Evolutionary conservation across 2,329 filamentous ascomycete species (phyloP).

Genomic region (Alternaria infectoria): DNA sequence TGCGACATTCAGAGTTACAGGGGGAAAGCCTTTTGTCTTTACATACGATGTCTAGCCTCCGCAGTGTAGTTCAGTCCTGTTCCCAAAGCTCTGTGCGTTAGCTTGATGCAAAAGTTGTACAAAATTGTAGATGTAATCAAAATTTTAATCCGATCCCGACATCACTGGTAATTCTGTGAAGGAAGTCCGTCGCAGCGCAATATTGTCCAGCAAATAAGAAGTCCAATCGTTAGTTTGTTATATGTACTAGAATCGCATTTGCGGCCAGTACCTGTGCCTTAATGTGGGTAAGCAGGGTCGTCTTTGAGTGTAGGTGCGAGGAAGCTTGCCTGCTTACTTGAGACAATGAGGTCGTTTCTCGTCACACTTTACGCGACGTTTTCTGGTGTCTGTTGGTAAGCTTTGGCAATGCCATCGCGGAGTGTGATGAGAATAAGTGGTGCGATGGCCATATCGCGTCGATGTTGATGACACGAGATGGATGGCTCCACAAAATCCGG

Average conservation of each 20-base stretch:
- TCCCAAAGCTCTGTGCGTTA: neutral
- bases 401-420: neutral
- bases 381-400: neutral
- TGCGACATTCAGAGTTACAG: neutral
- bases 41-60: neutral
- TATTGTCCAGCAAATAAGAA: neutral
- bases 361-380: neutral
- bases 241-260: neutral
- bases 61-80: neutral
- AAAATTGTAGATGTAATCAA: neutral
- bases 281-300: neutral
- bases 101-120: neutral
- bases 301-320: no score
- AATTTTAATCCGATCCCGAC: neutral
- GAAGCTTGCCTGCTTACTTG: no score
- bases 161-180: neutral
- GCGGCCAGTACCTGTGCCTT: neutral
- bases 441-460: neutral
- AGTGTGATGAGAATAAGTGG: neutral
- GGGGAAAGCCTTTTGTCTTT: neutral
- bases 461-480: neutral
- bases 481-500: neutral
- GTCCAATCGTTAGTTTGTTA: neutral
- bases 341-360: neutral
- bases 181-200: neutral